These are phyloP conservation scores for Wolfiporia cocos DNA, from an alignment of 1,284 basidiomycete genomes.

Conservation along the genomic window DNA sequence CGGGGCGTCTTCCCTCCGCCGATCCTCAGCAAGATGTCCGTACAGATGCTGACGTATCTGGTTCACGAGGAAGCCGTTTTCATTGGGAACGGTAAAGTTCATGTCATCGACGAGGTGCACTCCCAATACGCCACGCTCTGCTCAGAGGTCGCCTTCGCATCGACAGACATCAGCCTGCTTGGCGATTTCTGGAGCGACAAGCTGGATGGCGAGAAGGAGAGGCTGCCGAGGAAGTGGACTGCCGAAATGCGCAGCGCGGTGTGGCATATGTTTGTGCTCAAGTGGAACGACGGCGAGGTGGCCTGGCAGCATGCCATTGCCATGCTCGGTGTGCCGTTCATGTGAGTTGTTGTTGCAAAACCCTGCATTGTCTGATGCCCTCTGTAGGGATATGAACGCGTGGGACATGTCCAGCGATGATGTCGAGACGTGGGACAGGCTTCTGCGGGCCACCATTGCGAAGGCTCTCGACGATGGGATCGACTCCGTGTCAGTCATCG, in stretches of 20 bases:
- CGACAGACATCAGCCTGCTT: constrained; percentile 32
- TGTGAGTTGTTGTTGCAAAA: no score
- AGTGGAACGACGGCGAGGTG: constrained; percentile 39
- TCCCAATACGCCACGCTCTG: constrained; percentile 55
- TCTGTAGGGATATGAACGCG: constrained; percentile 34
- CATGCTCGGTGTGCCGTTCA: constrained; percentile 57
- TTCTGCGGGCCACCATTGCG: constrained; percentile 44
- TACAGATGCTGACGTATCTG: constrained; percentile 41
- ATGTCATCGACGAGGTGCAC: constrained; percentile 33
- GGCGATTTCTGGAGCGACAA: not conserved
- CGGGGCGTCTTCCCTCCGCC: constrained; percentile 35
- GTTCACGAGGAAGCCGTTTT: constrained; percentile 41
- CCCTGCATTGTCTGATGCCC: no score
- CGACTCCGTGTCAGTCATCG: constrained; percentile 45
- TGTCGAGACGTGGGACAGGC: constrained; percentile 48
- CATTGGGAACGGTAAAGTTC: constrained; percentile 37
- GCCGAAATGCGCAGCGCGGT: constrained; percentile 34
- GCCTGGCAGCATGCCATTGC: constrained; percentile 50
- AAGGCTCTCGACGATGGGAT: constrained; percentile 54
- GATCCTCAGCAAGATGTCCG: constrained; percentile 35
- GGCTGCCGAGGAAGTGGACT: constrained; percentile 35
- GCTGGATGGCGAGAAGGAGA: not conserved
- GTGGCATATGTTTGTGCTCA: constrained; percentile 49
- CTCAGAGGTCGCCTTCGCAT: constrained; percentile 38
- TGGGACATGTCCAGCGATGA: constrained; percentile 56